Evolutionary conservation across 164 flowering plant genomes (phyloP), one percentile per base, ranked within the genome.

Genomic region (Umbellularia californica): DNA sequence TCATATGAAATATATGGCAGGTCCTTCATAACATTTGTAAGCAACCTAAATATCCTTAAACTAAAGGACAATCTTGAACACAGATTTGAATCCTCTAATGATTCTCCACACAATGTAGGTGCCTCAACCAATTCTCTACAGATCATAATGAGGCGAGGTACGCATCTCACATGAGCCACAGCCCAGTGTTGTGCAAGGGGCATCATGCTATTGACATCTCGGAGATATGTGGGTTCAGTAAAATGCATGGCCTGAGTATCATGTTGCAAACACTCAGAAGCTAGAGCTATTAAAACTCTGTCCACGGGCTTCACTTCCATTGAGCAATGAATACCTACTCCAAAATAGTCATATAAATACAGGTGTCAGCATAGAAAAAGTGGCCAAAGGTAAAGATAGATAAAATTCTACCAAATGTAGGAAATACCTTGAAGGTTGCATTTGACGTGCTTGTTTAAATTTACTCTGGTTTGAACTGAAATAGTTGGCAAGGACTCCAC

Each of bases 121-220:
- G 81, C 70, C 70, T 76, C 76, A 71, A 90, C 55, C 71, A 90
- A 79, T 19, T 80, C 82, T 75, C 80, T 86, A 78, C 96, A 90
- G 41, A 83, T 70, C 47, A 73, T 55, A 74, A 90, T 69, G 69
- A 95, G 88, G 65, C 93, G 90, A 14, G 58, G 85, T 66, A 89
- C 75, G 72, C 91, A 90, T 79, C 82, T 83, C 68, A 83, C 58
- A 82, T 92, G 92, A 81, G 83, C 81, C 79, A 88, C 86, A 27
- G 92, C 95, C 90, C 90, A 91, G 75, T 95, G 92, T 77, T 86
- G 90, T 67, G 83, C 84, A 30, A 90, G 74, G 50, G 85, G 82
- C 41, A 82, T 65, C 81, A 87, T 68, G 77, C 79, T 85, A 77
- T 83, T 82, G 62, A 76, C 70, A 77, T 87, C 83, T 73, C 81